Percentiles rank a stretch among this genome's conserved stretches.
Conservation (phyloP, 352 stramenopile genomes). For the Phytophthora pistaciae region DNA sequence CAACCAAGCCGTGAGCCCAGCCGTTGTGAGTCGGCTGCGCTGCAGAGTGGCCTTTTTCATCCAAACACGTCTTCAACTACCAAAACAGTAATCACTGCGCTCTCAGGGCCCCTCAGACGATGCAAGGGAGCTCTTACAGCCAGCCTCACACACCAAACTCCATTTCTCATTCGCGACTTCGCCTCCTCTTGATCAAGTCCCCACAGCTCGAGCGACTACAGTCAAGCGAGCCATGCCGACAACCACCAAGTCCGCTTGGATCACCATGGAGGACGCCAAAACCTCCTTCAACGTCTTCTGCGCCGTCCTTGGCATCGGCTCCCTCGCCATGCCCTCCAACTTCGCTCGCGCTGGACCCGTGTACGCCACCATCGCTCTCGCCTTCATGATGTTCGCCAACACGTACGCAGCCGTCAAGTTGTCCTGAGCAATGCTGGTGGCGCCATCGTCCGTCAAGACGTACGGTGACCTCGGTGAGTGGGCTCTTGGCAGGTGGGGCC, state of each 20-base stretch:
- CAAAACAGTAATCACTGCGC: constrained; percentile 3
- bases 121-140: not conserved
- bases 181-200: not conserved
- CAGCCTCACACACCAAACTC: not conserved
- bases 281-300: constrained; percentile 27
- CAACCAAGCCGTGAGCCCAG: not conserved
- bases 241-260: not conserved
- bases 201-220: not conserved
- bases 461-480: constrained; percentile 28
- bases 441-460: constrained; percentile 22
- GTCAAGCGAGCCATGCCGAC: not conserved
- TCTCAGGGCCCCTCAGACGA: not conserved
- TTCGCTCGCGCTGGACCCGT: constrained; percentile 19
- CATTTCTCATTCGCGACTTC: not conserved
- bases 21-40: not conserved
- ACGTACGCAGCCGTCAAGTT: constrained; percentile 22
- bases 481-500: constrained; percentile 22
- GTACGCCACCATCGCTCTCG: constrained; percentile 22
- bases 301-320: constrained; percentile 25
- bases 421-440: constrained; percentile 23
- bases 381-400: constrained; percentile 29
- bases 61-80: constrained; percentile 4
- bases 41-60: constrained; percentile 7
- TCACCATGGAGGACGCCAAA: constrained; percentile 11
- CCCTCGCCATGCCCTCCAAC: constrained; percentile 30